Evolutionary conservation across 495 filamentous ascomycete species (phyloP).

Genomic region (Trichocladium uniseriatum): DNA sequence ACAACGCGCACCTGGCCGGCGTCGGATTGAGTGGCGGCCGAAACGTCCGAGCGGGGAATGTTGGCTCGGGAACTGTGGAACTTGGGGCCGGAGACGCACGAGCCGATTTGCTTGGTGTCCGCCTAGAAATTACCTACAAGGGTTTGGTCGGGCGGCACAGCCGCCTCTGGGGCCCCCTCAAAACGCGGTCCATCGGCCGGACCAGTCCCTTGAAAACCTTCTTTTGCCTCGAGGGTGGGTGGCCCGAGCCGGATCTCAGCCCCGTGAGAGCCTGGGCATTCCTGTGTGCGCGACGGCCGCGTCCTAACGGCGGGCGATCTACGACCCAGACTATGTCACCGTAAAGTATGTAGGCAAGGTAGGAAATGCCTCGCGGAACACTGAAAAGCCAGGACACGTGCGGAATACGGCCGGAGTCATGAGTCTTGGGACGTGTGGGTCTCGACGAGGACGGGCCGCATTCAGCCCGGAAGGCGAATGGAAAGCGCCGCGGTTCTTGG

Average conservation of each 20-base stretch:
- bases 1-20: neutral
- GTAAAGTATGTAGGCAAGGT: no score
- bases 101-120: neutral
- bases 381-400: neutral
- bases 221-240: no score
- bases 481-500: neutral
- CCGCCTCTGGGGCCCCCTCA: neutral
- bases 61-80: slow-evolving; percentile 13
- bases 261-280: no score
- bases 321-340: no score
- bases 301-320: no score
- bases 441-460: neutral
- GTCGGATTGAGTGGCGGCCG: slow-evolving; percentile 6
- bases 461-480: neutral
- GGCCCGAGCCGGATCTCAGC: no score
- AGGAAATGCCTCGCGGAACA: neutral
- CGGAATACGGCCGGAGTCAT: neutral
- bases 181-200: neutral
- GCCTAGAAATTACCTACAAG: neutral
- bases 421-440: neutral
- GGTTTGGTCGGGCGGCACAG: neutral
- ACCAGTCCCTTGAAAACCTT: no score
- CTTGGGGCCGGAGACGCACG: slow-evolving; percentile 2
- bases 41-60: slow-evolving; percentile 7
- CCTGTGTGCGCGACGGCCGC: no score